Conservation (phyloP, 2,329 filamentous ascomycete genomes). For the Hymenoscyphus infarciens region DNA sequence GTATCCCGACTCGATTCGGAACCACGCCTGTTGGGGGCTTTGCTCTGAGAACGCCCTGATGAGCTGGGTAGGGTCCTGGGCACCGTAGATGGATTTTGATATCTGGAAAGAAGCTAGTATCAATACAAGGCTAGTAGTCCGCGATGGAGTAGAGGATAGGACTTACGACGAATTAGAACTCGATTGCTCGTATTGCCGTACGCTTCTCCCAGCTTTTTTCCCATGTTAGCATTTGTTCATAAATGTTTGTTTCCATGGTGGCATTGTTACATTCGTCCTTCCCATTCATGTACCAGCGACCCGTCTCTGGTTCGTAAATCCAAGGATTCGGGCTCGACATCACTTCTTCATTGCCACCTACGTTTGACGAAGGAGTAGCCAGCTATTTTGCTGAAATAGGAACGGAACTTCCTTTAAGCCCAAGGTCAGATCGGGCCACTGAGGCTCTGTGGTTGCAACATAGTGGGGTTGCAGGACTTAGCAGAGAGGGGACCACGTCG, state of each 20-base stretch:
- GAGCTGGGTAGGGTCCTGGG: conserved; percentile 3
- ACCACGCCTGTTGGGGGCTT: conserved; percentile 4
- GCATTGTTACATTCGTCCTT: conserved; percentile 13
- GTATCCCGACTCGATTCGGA: neutral
- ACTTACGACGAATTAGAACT: neutral
- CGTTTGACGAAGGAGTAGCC: neutral
- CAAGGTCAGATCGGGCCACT: conserved; percentile 6
- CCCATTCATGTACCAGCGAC: conserved; percentile 17
- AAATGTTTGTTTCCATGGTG: neutral
- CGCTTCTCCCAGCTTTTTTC: conserved; percentile 1
- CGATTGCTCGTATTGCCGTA: conserved; percentile 5
- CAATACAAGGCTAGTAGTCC: neutral
- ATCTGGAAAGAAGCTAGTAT: neutral
- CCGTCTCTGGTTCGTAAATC: conserved; percentile 13
- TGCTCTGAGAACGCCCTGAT: conserved; percentile 5
- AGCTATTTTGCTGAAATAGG: conserved; percentile 6
- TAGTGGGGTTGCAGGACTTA: conserved; percentile 13
- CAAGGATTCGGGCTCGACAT: conserved; percentile 12
- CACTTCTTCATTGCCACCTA: conserved; percentile 6
- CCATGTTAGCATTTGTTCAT: conserved; percentile 7
- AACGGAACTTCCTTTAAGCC: conserved; percentile 6
- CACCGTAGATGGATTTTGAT: conserved; percentile 1
- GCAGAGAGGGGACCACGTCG: conserved; percentile 9
- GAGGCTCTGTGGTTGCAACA: conserved; percentile 15
- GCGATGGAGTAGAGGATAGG: neutral